phyloP scores from a whole-genome alignment of 495 filamentous ascomycete species.

The Chaetomium tenue region DNA sequence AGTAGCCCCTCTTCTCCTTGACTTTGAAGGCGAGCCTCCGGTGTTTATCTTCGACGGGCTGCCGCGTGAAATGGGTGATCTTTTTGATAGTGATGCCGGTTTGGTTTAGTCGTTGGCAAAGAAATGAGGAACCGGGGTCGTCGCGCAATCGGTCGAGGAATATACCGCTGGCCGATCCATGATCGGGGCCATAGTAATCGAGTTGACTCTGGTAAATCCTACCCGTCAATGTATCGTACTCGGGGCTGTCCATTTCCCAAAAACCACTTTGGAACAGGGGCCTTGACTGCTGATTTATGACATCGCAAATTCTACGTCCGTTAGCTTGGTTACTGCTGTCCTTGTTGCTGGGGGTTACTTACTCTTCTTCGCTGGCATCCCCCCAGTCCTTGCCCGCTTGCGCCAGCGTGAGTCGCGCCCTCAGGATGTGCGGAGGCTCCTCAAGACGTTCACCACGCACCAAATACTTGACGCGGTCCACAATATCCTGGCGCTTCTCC shows the following conservation, averaged over 20 bases:
- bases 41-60: not conserved
- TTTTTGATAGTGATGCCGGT: constrained; percentile 10
- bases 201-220: not conserved
- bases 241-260: not conserved
- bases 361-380: constrained; percentile 2
- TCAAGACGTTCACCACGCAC: constrained; percentile 13
- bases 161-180: not conserved
- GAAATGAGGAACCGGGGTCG: not conserved
- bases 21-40: not conserved
- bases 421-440: constrained; percentile 16
- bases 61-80: constrained; percentile 13
- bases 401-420: not conserved
- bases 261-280: constrained; percentile 1
- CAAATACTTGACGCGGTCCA: constrained; percentile 13
- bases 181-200: not conserved
- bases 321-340: not conserved
- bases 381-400: not conserved
- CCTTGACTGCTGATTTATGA: not conserved
- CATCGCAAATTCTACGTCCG: not conserved
- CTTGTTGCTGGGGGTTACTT: not conserved
- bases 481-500: not conserved
- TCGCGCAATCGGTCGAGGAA: constrained; percentile 6
- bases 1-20: not conserved
- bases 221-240: constrained; percentile 1
- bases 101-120: not conserved